Conservation (phyloP, 148 eudicot genomes). For the Cornus kousa region DNA sequence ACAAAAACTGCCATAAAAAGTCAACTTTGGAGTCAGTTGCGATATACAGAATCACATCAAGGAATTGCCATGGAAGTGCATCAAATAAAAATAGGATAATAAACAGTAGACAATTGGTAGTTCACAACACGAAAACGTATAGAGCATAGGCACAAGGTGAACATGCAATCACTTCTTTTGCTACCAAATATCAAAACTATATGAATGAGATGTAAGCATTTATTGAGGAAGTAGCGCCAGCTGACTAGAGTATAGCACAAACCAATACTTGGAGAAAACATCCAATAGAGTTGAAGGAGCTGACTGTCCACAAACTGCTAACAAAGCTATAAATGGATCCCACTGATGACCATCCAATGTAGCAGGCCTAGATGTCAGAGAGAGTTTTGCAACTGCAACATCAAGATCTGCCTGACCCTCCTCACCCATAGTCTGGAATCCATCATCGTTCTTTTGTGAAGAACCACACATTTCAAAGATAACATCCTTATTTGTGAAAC, state of each 20-base stretch:
- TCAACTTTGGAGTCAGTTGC: background rate
- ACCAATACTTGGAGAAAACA: constrained; percentile 72
- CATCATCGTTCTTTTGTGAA: constrained; percentile 25
- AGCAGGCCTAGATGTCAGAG: constrained; percentile 48
- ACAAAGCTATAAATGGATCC: constrained; percentile 58
- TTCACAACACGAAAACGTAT: background rate
- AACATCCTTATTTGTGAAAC: constrained; percentile 12
- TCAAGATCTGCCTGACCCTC: constrained; percentile 55
- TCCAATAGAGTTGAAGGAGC: constrained; percentile 56
- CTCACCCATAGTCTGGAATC: constrained; percentile 24
- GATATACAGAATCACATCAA: background rate
- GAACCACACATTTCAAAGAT: constrained; percentile 11
- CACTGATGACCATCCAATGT: constrained; percentile 37
- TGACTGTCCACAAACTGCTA: constrained; percentile 74
- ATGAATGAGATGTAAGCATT: background rate
- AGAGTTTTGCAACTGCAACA: constrained; percentile 59
- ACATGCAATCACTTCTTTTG: background rate
- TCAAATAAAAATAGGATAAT: background rate
- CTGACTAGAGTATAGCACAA: constrained; percentile 24
- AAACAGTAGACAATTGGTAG: background rate
- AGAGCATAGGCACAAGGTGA: background rate
- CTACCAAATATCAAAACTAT: background rate
- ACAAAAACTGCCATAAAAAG: background rate
- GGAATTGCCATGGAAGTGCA: background rate
- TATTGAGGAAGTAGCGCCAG: background rate